A percentile compares a stretch with the other conserved stretches of the same genome.
These are phyloP conservation scores for Apiotrichum montevideense DNA, from an alignment of 1,284 basidiomycete genomes.

Conservation along the genomic window DNA sequence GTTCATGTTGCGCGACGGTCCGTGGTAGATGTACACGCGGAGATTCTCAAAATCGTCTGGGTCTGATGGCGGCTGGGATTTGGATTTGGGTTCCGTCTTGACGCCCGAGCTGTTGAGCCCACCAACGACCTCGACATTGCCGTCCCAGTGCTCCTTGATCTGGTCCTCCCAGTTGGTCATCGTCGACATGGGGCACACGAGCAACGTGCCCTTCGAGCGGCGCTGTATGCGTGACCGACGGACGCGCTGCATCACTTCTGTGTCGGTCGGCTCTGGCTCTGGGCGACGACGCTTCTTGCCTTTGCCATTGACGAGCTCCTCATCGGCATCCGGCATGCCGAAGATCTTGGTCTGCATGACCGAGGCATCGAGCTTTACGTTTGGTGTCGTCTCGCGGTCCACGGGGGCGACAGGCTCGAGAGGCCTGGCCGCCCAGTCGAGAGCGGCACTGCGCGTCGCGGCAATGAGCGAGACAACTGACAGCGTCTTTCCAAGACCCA, in stretches of 20 bases:
- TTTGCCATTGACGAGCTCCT: constrained; percentile 11
- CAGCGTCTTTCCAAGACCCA: constrained; percentile 98
- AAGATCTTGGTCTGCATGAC: constrained; percentile 73
- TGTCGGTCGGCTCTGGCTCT: constrained; percentile 8
- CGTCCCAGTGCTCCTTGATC: constrained; percentile 89
- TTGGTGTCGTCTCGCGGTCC: constrained; percentile 44
- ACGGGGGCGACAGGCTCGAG: constrained; percentile 47
- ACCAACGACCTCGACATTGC: constrained; percentile 72
- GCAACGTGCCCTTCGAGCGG: constrained; percentile 83
- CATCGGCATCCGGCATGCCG: constrained; percentile 61
- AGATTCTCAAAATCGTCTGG: constrained; percentile 46
- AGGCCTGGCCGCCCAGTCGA: constrained; percentile 54
- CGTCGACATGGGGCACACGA: constrained; percentile 93
- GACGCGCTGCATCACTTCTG: constrained; percentile 38
- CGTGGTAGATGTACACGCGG: constrained; percentile 92
- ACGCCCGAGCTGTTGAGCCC: constrained; percentile 49
- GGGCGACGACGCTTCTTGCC: constrained; percentile 37
- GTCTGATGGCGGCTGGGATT: constrained; percentile 20
- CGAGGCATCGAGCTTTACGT: constrained; percentile 48
- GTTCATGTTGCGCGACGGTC: constrained; percentile 79
- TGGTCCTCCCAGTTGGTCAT: constrained; percentile 99
- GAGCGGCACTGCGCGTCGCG: constrained; percentile 68
- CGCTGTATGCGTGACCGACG: constrained; percentile 67
- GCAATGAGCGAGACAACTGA: constrained; percentile 86
- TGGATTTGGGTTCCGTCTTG: constrained; percentile 24